A percentile compares a stretch with the other conserved stretches of the same genome.
Evolutionary conservation across 2,329 filamentous ascomycete species (phyloP).

Genomic region (Macrophomina pseudophaseolina): DNA sequence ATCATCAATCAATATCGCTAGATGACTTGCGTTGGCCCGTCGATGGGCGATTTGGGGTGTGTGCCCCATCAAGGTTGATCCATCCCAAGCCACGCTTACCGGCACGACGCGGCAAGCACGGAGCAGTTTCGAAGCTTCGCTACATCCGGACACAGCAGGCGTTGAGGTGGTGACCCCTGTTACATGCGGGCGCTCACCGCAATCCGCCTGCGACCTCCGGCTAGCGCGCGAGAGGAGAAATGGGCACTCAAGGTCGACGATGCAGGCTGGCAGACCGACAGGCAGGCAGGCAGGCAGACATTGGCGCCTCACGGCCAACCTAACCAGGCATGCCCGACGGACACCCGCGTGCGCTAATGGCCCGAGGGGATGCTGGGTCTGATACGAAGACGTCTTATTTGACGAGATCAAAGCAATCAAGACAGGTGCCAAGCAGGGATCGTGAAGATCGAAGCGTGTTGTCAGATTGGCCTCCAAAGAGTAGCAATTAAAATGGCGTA

Average conservation of each 20-base stretch:
- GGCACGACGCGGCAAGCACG: slow-evolving; percentile 25
- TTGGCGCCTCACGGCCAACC: not conserved
- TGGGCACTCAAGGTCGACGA: not conserved
- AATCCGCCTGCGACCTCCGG: not conserved
- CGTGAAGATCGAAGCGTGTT: slow-evolving; percentile 19
- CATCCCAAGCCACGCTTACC: slow-evolving; percentile 25
- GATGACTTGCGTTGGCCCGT: slow-evolving; percentile 24
- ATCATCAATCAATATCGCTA: slow-evolving; percentile 25
- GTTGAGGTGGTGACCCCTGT: slow-evolving; percentile 20
- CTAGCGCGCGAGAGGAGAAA: slow-evolving; percentile 12
- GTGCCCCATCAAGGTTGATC: slow-evolving; percentile 25
- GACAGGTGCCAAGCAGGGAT: slow-evolving; percentile 9
- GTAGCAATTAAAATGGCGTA: slow-evolving; percentile 21
- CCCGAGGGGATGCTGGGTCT: slow-evolving; percentile 6
- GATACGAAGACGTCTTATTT: slow-evolving; percentile 8
- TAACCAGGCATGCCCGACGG: not conserved
- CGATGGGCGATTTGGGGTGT: slow-evolving; percentile 4
- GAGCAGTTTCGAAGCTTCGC: slow-evolving; percentile 27
- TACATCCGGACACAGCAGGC: slow-evolving; percentile 16
- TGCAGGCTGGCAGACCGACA: not conserved
- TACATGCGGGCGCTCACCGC: slow-evolving; percentile 20
- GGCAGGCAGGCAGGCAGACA: not conserved
- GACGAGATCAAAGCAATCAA: slow-evolving; percentile 16
- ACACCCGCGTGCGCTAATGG: slow-evolving; percentile 10
- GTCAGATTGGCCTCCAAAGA: slow-evolving; percentile 18